These are phyloP conservation scores for Calonectria hongkongensis DNA, from an alignment of 2,329 filamentous ascomycete genomes.

Conservation along the genomic window DNA sequence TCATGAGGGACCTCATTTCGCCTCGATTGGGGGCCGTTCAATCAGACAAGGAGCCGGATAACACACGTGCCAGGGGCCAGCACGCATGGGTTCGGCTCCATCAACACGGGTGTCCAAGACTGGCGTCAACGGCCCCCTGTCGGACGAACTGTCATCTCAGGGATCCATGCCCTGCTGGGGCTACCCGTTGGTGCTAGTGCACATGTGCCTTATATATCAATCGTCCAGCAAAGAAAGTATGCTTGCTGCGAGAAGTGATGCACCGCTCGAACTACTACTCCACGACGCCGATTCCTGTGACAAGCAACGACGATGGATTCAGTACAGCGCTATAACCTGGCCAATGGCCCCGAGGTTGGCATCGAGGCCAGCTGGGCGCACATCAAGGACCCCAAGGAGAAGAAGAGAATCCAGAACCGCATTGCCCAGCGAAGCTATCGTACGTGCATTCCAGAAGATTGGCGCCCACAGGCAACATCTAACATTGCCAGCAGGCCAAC, in stretches of 20 bases:
- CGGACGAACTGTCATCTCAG: conserved; percentile 24
- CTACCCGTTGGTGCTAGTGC: not conserved
- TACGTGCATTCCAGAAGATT: not conserved
- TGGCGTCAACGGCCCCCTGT: conserved; percentile 19
- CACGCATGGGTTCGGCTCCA: conserved; percentile 11
- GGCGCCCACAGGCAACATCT: not conserved
- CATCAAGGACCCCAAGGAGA: conserved; percentile 34
- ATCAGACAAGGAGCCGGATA: conserved; percentile 22
- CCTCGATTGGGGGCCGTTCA: conserved; percentile 16
- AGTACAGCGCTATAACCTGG: conserved; percentile 23
- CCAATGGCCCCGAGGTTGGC: conserved; percentile 24
- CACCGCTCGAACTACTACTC: not conserved
- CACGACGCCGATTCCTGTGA: not conserved
- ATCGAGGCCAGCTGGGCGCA: conserved; percentile 30
- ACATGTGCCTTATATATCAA: conserved; percentile 20
- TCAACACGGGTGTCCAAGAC: conserved; percentile 21
- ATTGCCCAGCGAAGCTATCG: conserved; percentile 34
- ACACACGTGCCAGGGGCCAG: conserved; percentile 22
- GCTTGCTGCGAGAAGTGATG: not conserved
- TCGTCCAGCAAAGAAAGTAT: conserved; percentile 6
- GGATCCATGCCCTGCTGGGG: conserved; percentile 14
- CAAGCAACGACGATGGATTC: conserved; percentile 17
- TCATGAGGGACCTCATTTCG: conserved; percentile 19
- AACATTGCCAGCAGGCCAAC: conserved; percentile 27
- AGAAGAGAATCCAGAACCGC: conserved; percentile 34